Evolutionary conservation across 495 filamentous ascomycete genomes (phyloP).

Genomic region (Trichocladium uniseriatum): DNA sequence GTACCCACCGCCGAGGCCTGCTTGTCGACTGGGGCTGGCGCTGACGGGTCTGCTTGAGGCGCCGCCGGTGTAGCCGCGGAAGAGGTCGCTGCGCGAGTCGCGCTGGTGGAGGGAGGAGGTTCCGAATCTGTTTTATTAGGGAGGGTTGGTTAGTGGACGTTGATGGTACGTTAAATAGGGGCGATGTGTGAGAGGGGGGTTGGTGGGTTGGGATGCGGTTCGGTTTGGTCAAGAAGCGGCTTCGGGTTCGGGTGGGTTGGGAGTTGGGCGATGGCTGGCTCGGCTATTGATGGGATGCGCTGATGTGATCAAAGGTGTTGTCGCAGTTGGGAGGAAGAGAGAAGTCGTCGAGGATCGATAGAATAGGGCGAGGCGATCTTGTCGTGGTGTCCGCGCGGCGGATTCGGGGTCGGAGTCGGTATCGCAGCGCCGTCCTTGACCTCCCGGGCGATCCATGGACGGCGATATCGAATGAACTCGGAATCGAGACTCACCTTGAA

Average conservation of each 20-base stretch:
- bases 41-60: slow-evolving; percentile 42
- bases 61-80: slow-evolving; percentile 69
- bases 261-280: too few species aligned
- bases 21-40: slow-evolving; percentile 38
- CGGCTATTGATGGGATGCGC: too few species aligned
- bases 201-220: too few species aligned
- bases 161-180: neutral
- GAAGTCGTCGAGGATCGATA: too few species aligned
- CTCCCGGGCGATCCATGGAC: neutral
- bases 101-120: slow-evolving; percentile 64
- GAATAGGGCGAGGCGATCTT: too few species aligned
- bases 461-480: neutral
- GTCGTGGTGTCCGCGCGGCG: too few species aligned
- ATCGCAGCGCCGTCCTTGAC: neutral
- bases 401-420: neutral
- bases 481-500: slow-evolving; percentile 16
- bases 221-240: too few species aligned
- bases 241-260: too few species aligned
- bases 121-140: slow-evolving; percentile 40
- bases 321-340: too few species aligned
- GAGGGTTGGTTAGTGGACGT: neutral
- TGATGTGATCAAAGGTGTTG: too few species aligned
- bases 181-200: neutral
- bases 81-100: slow-evolving; percentile 80
- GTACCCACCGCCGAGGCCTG: slow-evolving; percentile 46